A percentile compares a stretch with the other conserved stretches of the same genome.
Conservation (phyloP, 352 stramenopile genomes). For the Plasmopara muralis region DNA sequence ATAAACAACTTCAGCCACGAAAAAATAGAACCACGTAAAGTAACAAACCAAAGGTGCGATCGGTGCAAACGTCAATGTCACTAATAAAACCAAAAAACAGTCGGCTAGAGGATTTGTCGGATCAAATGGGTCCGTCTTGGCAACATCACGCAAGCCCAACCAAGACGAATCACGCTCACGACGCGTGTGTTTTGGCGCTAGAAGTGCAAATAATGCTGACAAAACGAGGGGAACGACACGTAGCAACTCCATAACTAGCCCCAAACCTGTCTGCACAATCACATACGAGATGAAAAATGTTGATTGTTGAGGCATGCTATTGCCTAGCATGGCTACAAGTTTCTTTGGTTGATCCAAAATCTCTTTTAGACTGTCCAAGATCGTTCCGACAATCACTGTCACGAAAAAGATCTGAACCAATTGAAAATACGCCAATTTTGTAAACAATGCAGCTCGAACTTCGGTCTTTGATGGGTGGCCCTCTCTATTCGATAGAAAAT, state of each 20-base stretch:
- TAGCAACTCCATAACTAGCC: constrained; percentile 52
- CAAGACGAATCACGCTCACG: constrained; percentile 48
- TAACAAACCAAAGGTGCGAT: constrained; percentile 76
- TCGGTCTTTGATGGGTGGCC: constrained; percentile 65
- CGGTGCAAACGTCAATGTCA: constrained; percentile 71
- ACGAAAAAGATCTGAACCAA: constrained; percentile 82
- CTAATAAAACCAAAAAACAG: constrained; percentile 57
- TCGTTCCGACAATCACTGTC: constrained; percentile 65
- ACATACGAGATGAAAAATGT: constrained; percentile 83
- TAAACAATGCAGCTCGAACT: constrained; percentile 56
- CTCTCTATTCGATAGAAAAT: constrained; percentile 53
- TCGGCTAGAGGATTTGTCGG: constrained; percentile 53
- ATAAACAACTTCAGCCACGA: constrained; percentile 61
- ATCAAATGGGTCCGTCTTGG: constrained; percentile 51
- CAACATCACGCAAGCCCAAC: constrained; percentile 47
- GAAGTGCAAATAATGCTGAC: constrained; percentile 39
- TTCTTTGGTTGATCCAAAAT: constrained; percentile 67
- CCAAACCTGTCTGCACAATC: constrained; percentile 60
- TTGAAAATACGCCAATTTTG: constrained; percentile 78
- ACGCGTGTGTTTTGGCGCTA: constrained; percentile 55
- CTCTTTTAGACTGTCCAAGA: constrained; percentile 64
- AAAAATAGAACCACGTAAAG: constrained; percentile 68
- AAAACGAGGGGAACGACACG: constrained; percentile 48
- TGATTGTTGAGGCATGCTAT: constrained; percentile 74
- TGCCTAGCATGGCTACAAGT: constrained; percentile 62